Evolutionary conservation across 805 yeast genomes (phyloP), one percentile per base, ranked within the genome.

Genomic region (Yamadazyma paraphyllophila): DNA sequence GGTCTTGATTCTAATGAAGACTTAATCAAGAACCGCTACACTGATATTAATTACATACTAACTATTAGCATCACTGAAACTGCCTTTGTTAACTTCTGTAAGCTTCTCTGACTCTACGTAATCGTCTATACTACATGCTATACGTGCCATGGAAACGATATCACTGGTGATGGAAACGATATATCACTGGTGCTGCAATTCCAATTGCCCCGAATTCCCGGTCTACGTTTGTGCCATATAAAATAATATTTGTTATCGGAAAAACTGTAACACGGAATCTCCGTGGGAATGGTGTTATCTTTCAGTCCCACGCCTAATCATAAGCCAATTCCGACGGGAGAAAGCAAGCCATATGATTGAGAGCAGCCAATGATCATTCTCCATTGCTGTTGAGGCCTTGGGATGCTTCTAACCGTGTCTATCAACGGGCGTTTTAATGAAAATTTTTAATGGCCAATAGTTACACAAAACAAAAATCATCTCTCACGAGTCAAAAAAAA

Each of bases 21-120:
- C 25, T 46, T 34, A 41, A 44, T 43, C 52, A 55, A 63, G 67
- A 62, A 63, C 67, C 67, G 67, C 67, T 63, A 63, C 67, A 52
- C 66, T 63, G 67, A 63, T 35, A 33, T 43, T 26, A 20, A 36
- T n/a, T 45, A 17, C 39, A 33, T 48, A 46, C 54, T 46, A 51
- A 48, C 54, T 44, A 26, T 17, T 35, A 12, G 20, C 16, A 20
- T 20, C 24, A n/a, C 24, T 20, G 24, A 20, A n/a, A 20, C 24
- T 20, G 24, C 6, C 24, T 20, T 20, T 6, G 24, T 4, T 6
- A 20, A 20, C 24, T 20, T 3, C 6, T 4, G 6, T 20, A 20
- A 20, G 24, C 24, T 33, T 33, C 15, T 33, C 15, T 33, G 11
- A 33, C 17, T 33, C 11, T 10, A 16, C 15, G 17, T 15, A 15